Base-by-base conservation (phyloP, 2,329 filamentous ascomycete genomes). In the Colletotrichum sp. region DNA sequence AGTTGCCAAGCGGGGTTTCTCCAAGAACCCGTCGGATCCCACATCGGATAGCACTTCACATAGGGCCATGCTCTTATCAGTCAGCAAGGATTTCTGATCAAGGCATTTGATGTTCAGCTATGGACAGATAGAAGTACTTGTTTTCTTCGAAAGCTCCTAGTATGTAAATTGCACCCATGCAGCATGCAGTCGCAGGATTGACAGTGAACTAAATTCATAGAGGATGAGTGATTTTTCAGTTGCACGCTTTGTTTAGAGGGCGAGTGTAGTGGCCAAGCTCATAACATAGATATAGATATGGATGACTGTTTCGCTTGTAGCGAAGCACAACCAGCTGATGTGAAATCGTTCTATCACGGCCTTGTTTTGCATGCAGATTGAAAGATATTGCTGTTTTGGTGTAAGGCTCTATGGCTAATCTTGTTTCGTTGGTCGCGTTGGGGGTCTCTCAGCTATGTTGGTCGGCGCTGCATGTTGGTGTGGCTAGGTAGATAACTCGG, bases 161-260 rank as follows among this genome's bases (percentile, higher is more conserved):
- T 8, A 22, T 22, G n/a, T 0, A 2, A 0, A 8, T 52, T 8
- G 0, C n/a, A 8, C n/a, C 4, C 3, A 52, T 0, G 10, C 10
- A 12, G n/a, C 43, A 22, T 52, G 43, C 43, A 22, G 43, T 52
- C 43, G 43, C 43, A 48, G 43, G 13, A 13, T 22, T 4, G 2
- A 13, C n/a, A 52, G 0, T 22, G 6, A 22, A 22, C n/a, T 22
- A 22, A 52, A 22, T 4, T 2, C 6, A 52, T 0, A 22, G 2
- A 52, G 39, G 3, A 4, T 22, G 18, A 48, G 18, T 22, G 43
- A 9, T 3, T 52, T 22, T 22, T 22, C n/a, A 22, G n/a, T 52
- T 52, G 6, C n/a, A 22, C 10, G 6, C 6, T 43, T 8, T 43
- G 2, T n/a, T n/a, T n/a, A 22, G 10, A n/a, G 9, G 9, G 18